Evolutionary conservation across 805 yeast genomes (phyloP).

Genomic region (Clavispora asparagi): DNA sequence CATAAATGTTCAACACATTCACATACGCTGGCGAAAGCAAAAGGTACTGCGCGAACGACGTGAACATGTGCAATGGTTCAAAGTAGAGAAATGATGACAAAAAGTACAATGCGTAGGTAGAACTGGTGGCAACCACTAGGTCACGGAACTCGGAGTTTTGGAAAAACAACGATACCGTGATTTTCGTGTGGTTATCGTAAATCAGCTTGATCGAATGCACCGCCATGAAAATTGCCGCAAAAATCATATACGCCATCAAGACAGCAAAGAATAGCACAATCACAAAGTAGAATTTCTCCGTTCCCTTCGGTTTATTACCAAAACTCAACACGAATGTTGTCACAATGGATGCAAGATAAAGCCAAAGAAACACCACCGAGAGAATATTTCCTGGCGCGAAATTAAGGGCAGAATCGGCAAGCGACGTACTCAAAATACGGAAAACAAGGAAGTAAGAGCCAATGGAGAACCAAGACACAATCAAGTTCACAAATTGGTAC

Average conservation of each 20-base stretch:
- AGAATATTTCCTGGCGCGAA: slow-evolving; percentile 44
- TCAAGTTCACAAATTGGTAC: slow-evolving; percentile 49
- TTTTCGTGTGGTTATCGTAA: slow-evolving; percentile 29
- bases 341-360: slow-evolving; percentile 51
- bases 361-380: slow-evolving; percentile 49
- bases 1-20: slow-evolving; percentile 58
- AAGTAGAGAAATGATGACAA: slow-evolving; percentile 53
- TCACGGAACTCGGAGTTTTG: slow-evolving; percentile 41
- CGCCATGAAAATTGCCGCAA: slow-evolving; percentile 56
- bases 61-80: slow-evolving; percentile 65
- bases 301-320: slow-evolving; percentile 62
- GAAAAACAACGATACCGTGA: slow-evolving; percentile 44
- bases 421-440: slow-evolving; percentile 54
- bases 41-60: slow-evolving; percentile 48
- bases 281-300: slow-evolving; percentile 48
- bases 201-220: slow-evolving; percentile 42
- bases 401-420: slow-evolving; percentile 30
- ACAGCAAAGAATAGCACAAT: slow-evolving; percentile 54
- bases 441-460: slow-evolving; percentile 62
- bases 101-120: slow-evolving; percentile 59
- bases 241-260: slow-evolving; percentile 54
- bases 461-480: slow-evolving; percentile 59
- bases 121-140: slow-evolving; percentile 51
- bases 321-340: slow-evolving; percentile 58
- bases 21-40: slow-evolving; percentile 49